Evolutionary conservation across 495 filamentous ascomycete species (phyloP), one percentile per base, ranked within the genome.

Genomic region (Lichenothelia convexa): DNA sequence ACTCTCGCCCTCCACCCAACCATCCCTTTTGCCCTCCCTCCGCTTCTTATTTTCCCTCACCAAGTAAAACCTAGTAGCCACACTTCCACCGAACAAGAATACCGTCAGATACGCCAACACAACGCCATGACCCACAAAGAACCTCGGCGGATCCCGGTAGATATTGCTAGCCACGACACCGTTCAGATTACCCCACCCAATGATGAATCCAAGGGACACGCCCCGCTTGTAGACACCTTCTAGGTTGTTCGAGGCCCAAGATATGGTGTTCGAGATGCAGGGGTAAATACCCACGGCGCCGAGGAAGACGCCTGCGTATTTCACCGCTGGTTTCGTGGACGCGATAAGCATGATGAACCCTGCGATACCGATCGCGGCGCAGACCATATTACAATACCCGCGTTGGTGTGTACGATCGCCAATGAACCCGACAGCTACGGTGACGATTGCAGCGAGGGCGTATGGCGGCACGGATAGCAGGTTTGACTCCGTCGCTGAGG

Each of bases 31-130:
- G 0, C 86, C 86, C 2, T 48, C 48, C 5, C 45, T 42, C 18
- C 78, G 59, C 50, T 62, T 68, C 29, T 55, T 58, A 47, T 85
- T 85, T 60, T 82, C 78, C 11, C 56, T 36, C 40, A 63, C 46
- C 34, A 93, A 58, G n/a, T 83, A 44, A 2, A 69, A 26, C 33
- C 75, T 70, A 62, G 81, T 75, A 24, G 80, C 30, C 0, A 83
- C 43, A 7, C 69, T 71, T 0, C 75, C 73, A 0, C 67, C 69
- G 11, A 73, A 54, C 35, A 76, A 49, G 31, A 73, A 78, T 7
- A 76, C 9, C 0, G 64, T 53, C 32, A 80, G 56, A 51, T 78
- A 80, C 3, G 51, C 68, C 12, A 80, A 49, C 0, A 80, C 67
- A 0, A 67, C 55, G 7, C 59, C 67, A 35, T 79, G 74, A 0